Conservation (phyloP, 2,329 filamentous ascomycete genomes). For the Elsinoe ampelina region DNA sequence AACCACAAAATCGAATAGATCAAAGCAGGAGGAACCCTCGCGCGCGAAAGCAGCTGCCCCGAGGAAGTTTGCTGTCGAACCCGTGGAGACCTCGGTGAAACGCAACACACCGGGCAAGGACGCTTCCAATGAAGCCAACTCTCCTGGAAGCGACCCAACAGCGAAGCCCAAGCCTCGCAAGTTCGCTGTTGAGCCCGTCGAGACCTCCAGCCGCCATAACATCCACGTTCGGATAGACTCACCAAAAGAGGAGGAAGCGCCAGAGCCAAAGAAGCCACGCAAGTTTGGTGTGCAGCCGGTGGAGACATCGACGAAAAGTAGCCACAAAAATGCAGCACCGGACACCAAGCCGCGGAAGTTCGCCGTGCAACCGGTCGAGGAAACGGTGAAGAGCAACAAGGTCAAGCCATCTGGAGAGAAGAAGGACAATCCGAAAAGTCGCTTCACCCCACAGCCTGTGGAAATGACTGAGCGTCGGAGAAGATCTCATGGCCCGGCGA, state of each 20-base stretch:
- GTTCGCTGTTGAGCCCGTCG: conserved; percentile 31
- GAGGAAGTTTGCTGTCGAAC: conserved; percentile 37
- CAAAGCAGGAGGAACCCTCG: conserved; percentile 23
- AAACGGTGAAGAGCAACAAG: conserved; percentile 25
- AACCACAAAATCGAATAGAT: conserved; percentile 50
- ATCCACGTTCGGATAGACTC: conserved; percentile 17
- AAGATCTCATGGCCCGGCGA: conserved; percentile 19
- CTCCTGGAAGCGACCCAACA: not conserved
- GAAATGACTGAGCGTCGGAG: conserved; percentile 24
- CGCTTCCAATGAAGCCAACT: not conserved
- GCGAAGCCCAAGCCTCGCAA: conserved; percentile 33
- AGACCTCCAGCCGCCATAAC: conserved; percentile 24
- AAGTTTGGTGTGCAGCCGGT: conserved; percentile 17
- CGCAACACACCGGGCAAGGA: conserved; percentile 17
- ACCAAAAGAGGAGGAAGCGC: conserved; percentile 12
- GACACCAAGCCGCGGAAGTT: conserved; percentile 36
- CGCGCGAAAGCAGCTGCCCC: conserved; percentile 22
- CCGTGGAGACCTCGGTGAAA: conserved; percentile 30
- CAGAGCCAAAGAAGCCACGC: conserved; percentile 14
- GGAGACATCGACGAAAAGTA: conserved; percentile 15
- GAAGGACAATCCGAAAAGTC: conserved; percentile 18
- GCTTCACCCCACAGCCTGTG: conserved; percentile 27
- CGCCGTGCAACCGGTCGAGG: conserved; percentile 32
- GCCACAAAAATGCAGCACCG: conserved; percentile 15
- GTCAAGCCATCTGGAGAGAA: conserved; percentile 13